Percentiles rank a stretch among this genome's conserved stretches.
Conservation (phyloP, 2,329 filamentous ascomycete genomes). For the Xylaria digitata region DNA sequence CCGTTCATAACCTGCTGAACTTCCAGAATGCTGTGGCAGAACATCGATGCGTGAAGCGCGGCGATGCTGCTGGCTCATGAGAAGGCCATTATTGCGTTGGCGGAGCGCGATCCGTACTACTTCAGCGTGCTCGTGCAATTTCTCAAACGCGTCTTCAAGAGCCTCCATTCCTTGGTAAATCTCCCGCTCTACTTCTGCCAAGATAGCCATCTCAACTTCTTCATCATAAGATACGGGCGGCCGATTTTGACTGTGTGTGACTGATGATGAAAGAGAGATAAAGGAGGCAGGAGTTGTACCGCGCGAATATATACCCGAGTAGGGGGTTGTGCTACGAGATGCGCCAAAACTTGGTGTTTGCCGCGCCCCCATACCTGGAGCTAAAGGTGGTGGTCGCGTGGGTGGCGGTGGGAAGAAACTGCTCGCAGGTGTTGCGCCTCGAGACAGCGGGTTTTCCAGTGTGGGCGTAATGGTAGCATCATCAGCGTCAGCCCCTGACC, state of each 20-base stretch:
- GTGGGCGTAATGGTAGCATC: slow-evolving; percentile 54
- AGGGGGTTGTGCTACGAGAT: slow-evolving; percentile 61
- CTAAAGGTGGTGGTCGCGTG: slow-evolving; percentile 56
- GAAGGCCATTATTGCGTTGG: slow-evolving; percentile 83
- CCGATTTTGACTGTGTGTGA: slow-evolving; percentile 56
- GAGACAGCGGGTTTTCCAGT: slow-evolving; percentile 58
- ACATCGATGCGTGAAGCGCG: slow-evolving; percentile 64
- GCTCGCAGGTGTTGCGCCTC: slow-evolving; percentile 65
- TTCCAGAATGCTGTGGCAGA: slow-evolving; percentile 62
- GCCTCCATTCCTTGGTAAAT: slow-evolving; percentile 95
- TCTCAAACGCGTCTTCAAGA: slow-evolving; percentile 93
- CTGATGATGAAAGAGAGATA: slow-evolving; percentile 52
- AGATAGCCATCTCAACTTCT: slow-evolving; percentile 88
- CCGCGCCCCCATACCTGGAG: slow-evolving; percentile 55
- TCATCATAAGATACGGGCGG: slow-evolving; percentile 87
- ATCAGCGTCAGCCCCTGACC: slow-evolving; percentile 85
- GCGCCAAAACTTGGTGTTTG: slow-evolving; percentile 55
- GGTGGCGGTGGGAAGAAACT: slow-evolving; percentile 57
- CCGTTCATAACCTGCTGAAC: slow-evolving; percentile 60
- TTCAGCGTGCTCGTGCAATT: slow-evolving; percentile 87
- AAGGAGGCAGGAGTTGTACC: slow-evolving; percentile 66
- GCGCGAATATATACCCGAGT: slow-evolving; percentile 64
- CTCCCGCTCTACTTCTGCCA: slow-evolving; percentile 91
- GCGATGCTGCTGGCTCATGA: slow-evolving; percentile 70
- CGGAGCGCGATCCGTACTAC: slow-evolving; percentile 80